Evolutionary conservation across 2,329 filamentous ascomycete species (phyloP).

Genomic region (Rosellinia necatrix): DNA sequence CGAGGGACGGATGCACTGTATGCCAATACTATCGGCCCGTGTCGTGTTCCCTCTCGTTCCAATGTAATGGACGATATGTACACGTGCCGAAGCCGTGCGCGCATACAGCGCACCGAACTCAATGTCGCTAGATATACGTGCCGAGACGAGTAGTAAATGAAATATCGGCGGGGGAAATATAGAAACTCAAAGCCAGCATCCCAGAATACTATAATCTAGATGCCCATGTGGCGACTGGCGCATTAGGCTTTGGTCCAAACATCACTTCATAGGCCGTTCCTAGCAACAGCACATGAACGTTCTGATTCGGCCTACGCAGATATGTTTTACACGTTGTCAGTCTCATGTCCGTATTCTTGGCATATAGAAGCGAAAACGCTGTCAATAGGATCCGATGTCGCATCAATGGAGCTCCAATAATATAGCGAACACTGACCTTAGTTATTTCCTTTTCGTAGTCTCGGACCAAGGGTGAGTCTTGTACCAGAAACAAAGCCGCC

Average conservation of each 20-base stretch:
- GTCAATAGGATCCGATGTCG: too few relatives aligned
- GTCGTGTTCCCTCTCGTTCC: background rate
- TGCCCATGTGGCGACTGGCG: background rate
- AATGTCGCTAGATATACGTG: constrained; percentile 13
- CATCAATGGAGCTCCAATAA: too few relatives aligned
- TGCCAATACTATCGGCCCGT: constrained; percentile 8
- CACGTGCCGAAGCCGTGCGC: constrained; percentile 22
- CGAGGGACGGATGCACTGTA: constrained; percentile 12
- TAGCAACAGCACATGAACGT: background rate
- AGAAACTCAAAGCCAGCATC: constrained; percentile 1
- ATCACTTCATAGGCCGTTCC: background rate
- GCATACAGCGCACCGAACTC: constrained; percentile 20
- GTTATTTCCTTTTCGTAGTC: too few relatives aligned
- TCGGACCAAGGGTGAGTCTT: too few relatives aligned
- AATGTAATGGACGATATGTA: background rate
- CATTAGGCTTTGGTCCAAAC: background rate
- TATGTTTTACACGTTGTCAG: too few relatives aligned
- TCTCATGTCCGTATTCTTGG: too few relatives aligned
- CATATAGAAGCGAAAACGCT: too few relatives aligned
- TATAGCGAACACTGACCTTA: too few relatives aligned
- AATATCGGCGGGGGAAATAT: background rate
- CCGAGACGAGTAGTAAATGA: background rate
- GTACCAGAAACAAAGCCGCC: too few relatives aligned
- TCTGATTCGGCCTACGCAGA: too few relatives aligned
- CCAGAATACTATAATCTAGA: background rate